Percentiles rank a stretch among this genome's conserved stretches.
phyloP scores from a whole-genome alignment of 371 early-diverging fungal species.

The Hamiltosporidium magnivora region DNA sequence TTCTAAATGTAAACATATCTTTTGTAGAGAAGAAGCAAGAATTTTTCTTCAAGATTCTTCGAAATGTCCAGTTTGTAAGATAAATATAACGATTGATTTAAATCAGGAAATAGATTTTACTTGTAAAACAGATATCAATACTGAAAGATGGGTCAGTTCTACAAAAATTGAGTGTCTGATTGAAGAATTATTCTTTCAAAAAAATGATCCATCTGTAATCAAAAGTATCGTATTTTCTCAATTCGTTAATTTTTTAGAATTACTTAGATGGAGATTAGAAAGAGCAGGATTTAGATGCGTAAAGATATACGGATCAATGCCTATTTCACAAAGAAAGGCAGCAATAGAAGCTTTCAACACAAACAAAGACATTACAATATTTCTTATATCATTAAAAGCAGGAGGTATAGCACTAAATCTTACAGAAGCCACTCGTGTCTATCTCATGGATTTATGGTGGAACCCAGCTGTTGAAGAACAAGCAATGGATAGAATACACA shows the following conservation, averaged over 20 bases:
- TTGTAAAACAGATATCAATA: slow-evolving; percentile 2
- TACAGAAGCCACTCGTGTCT: slow-evolving; percentile 77
- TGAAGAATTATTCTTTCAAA: slow-evolving; percentile 68
- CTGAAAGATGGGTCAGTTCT: slow-evolving; percentile 26
- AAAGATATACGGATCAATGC: slow-evolving; percentile 80
- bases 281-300: slow-evolving; percentile 76
- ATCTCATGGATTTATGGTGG: slow-evolving; percentile 78
- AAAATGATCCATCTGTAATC: slow-evolving; percentile 64
- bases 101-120: slow-evolving; percentile 57
- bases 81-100: slow-evolving; percentile 66
- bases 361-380: slow-evolving; percentile 60
- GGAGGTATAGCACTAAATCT: slow-evolving; percentile 85
- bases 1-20: slow-evolving; percentile 75
- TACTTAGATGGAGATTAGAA: slow-evolving; percentile 78
- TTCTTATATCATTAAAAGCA: slow-evolving; percentile 72
- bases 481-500: slow-evolving; percentile 72
- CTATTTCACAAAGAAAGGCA: slow-evolving; percentile 65
- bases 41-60: slow-evolving; percentile 39
- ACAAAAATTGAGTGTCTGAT: slow-evolving; percentile 79
- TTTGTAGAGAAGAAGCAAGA: slow-evolving; percentile 61
- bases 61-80: slow-evolving; percentile 71
- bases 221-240: slow-evolving; percentile 76
- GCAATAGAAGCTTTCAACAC: slow-evolving; percentile 65
- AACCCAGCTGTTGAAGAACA: slow-evolving; percentile 72
- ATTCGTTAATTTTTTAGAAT: slow-evolving; percentile 76